These are phyloP conservation scores for Scheffersomyces coipomensis DNA, from an alignment of 805 yeast genomes.

Conservation along the genomic window DNA sequence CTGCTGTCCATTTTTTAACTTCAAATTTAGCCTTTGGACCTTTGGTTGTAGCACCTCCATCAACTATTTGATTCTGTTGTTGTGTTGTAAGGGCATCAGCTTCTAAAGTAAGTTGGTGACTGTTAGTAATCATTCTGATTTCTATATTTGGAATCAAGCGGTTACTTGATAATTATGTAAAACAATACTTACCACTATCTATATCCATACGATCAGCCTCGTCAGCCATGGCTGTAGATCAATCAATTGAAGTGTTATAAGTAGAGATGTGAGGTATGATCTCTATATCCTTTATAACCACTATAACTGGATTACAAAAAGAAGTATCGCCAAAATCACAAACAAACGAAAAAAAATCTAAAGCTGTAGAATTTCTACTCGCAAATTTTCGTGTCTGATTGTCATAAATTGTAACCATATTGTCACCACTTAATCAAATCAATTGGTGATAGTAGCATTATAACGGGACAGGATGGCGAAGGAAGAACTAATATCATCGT, in stretches of 20 bases:
- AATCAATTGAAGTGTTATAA: neutral
- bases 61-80: neutral
- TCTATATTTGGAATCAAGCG: neutral
- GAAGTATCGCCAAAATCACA: too few relatives aligned
- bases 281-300: too few relatives aligned
- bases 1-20: conserved; percentile 97
- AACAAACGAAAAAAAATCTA: too few relatives aligned
- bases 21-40: conserved; percentile 69
- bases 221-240: conserved; percentile 1
- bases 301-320: too few relatives aligned
- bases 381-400: too few relatives aligned
- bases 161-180: neutral
- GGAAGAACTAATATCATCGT: conserved; percentile 53
- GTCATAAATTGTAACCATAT: too few relatives aligned
- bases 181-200: conserved; percentile 4
- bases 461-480: neutral
- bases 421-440: neutral
- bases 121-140: neutral
- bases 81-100: neutral
- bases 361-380: too few relatives aligned
- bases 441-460: neutral
- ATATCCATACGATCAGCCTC: conserved; percentile 5
- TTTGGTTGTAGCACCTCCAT: neutral
- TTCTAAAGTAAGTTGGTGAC: neutral
- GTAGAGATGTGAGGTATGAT: neutral